These are phyloP conservation scores for Chaetomium globosum DNA, from an alignment of 2,329 filamentous ascomycete species.

Conservation along the genomic window DNA sequence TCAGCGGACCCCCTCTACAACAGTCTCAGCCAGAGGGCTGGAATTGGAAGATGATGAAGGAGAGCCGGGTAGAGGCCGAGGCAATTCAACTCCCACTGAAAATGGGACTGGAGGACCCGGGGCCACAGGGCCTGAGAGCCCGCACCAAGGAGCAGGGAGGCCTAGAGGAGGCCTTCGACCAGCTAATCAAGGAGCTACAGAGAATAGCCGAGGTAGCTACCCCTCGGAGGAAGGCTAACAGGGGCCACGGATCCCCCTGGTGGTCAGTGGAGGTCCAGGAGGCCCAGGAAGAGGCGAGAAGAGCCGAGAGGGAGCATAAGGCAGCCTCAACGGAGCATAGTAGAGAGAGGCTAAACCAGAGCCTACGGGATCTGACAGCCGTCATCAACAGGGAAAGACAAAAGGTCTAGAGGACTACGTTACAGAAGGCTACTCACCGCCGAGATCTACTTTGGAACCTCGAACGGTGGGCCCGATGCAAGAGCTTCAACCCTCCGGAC, in stretches of 20 bases:
- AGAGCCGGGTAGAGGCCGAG: background rate
- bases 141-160: background rate
- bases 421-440: background rate
- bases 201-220: background rate
- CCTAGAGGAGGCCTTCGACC: background rate
- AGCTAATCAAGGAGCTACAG: background rate
- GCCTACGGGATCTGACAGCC: background rate
- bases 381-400: background rate
- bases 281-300: background rate
- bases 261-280: too few species aligned
- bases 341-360: background rate
- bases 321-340: background rate
- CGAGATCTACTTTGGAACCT: background rate
- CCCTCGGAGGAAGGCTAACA: too few species aligned
- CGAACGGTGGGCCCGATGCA: background rate
- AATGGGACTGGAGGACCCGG: background rate
- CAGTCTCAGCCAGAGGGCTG: background rate
- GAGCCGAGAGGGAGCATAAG: conserved; percentile 7
- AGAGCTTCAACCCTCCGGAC: background rate
- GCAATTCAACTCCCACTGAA: background rate
- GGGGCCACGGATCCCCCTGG: too few species aligned
- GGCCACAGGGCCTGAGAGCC: background rate
- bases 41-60: too few species aligned
- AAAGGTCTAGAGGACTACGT: background rate
- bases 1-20: background rate